phyloP scores from a whole-genome alignment of 1,139 yeast species.

The Geotrichum citri-aurantii region DNA sequence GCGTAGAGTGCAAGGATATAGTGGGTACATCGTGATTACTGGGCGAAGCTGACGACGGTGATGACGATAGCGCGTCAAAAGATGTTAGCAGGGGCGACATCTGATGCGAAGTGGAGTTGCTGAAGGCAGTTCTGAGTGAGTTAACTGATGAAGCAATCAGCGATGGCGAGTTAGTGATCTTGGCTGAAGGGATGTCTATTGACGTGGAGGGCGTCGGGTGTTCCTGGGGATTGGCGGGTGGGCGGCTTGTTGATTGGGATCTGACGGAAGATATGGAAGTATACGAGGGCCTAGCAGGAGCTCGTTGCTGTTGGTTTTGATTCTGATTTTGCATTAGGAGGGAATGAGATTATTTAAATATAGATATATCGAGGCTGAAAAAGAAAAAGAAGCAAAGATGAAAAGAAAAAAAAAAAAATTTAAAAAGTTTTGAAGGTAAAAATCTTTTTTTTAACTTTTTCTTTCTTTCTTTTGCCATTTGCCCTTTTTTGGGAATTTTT shows the following conservation, averaged over 20 bases:
- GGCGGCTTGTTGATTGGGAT: conserved; percentile 4
- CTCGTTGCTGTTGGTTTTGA: background rate
- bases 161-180: background rate
- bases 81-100: conserved; percentile 3
- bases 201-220: conserved; percentile 7
- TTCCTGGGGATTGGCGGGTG: background rate
- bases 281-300: conserved; percentile 8
- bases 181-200: conserved; percentile 9
- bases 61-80: conserved; percentile 2
- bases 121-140: conserved; percentile 2
- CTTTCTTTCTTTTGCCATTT: background rate
- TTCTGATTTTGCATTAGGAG: background rate
- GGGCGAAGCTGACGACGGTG: conserved; percentile 7
- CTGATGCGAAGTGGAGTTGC: conserved; percentile 1
- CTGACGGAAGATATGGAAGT: conserved; percentile 13
- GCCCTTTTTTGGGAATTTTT: background rate
- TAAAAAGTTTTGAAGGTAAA: background rate
- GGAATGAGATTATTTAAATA: background rate
- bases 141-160: background rate
- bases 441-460: background rate
- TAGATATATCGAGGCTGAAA: background rate
- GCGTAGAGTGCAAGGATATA: background rate
- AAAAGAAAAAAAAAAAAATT: background rate
- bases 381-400: background rate
- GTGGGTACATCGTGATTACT: background rate